Evolutionary conservation across 164 flowering plant species (phyloP), one percentile per base, ranked within the genome.

Genomic region (Aristolochia fimbriata): DNA sequence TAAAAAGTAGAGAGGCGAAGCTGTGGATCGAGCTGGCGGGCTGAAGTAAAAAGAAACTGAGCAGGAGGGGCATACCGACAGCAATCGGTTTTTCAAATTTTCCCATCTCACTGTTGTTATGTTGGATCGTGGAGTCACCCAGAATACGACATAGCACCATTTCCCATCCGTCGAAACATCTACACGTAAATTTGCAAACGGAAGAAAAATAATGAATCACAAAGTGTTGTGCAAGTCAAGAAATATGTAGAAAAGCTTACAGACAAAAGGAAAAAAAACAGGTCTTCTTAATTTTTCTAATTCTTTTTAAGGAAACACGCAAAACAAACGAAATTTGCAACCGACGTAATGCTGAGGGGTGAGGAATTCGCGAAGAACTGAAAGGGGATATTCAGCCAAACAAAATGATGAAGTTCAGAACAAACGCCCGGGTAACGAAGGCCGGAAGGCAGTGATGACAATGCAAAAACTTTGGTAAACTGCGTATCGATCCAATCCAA

Each of bases 121-220:
- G 21, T 64, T 65, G 25, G 73, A 48, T 22, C 59, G 69, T 52
- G 87, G 87, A 61, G 74, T 71, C 54, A 84, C 88, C 94, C 91
- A 83, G 19, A 88, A 65, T 12, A 91, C 80, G 22, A 91, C 62
- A 65, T 83, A 88, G 68, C 98, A 91, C 98, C 98, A 91, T 69
- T 65, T 83, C 50, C 98, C 96, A 78, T 88, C 96, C 5, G 96
- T 91, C 9, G 91, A 84, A 60, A 91, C 65, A 75, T 91, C 97
- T 91, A 45, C 24, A 47, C 10, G 24, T 31, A 37, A 55, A 54
- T 2, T 10, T 47, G 50, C 13, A 49, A 30, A 10, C 7, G 31
- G 6, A 17, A 11, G 55, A 19, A 51, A 55, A n/a, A 20, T 10
- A 3, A 6, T 37, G 4, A 37, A 37, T 37, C 43, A 37, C 5